phyloP scores from a whole-genome alignment of 1,139 yeast species.

The Arxiozyma slooffiae region DNA sequence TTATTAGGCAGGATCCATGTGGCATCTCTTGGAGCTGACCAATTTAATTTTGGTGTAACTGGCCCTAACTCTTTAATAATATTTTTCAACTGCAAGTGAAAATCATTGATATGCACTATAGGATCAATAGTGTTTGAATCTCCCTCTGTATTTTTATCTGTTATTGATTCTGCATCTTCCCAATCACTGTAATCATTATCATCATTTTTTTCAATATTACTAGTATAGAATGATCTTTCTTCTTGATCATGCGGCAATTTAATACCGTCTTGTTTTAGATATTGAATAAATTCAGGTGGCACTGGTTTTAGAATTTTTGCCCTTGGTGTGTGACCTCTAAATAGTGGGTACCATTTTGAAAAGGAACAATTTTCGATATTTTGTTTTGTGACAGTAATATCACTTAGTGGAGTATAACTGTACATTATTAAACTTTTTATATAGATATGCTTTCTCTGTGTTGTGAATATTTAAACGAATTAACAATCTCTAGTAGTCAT shows the following conservation, averaged over 20 bases:
- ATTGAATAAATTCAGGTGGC: constrained; percentile 58
- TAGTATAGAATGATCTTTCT: constrained; percentile 29
- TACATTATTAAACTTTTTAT: constrained; percentile 2
- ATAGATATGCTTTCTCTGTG: neutral
- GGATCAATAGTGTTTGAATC: constrained; percentile 30
- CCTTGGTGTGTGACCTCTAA: constrained; percentile 42
- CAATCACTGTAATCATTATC: constrained; percentile 67
- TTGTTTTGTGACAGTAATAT: constrained; percentile 35
- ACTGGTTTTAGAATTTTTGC: constrained; percentile 53
- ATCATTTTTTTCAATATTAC: constrained; percentile 36
- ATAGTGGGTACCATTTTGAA: constrained; percentile 60
- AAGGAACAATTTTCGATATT: constrained; percentile 62
- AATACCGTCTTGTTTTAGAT: constrained; percentile 70
- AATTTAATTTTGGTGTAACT: constrained; percentile 81
- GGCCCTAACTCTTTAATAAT: constrained; percentile 43
- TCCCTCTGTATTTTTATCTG: constrained; percentile 16
- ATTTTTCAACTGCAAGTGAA: constrained; percentile 45
- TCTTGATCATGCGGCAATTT: constrained; percentile 42
- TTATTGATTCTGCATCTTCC: constrained; percentile 34
- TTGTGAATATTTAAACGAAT: neutral
- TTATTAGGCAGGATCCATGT: constrained; percentile 81
- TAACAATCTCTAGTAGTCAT: neutral
- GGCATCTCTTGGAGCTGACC: constrained; percentile 96
- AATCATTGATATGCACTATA: constrained; percentile 41
- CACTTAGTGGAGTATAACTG: constrained; percentile 26